Base-by-base conservation (phyloP, 108 stramenopile genomes). In the Pseudonitzschia multistriata region DNA sequence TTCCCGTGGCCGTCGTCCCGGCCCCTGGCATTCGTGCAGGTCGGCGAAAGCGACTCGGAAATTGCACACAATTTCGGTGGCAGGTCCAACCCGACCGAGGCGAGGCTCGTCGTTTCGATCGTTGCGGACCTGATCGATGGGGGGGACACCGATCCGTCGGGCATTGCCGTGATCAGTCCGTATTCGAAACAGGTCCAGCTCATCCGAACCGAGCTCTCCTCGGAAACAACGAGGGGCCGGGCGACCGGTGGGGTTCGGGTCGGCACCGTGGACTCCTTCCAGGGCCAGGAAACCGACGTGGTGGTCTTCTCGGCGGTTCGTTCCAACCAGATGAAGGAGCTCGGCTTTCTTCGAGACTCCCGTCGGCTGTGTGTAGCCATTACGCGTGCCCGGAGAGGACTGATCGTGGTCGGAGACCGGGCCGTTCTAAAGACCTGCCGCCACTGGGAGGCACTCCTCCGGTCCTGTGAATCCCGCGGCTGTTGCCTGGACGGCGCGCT, bases 281-380 rank as follows among this genome's bases (percentile, higher is more conserved):
- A 90, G 52, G 89, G 89, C 0, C 86, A 88, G 78, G 89, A 90
- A 62, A 81, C 72, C 2, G 85, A 90, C n/a, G n/a, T 88, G 2
- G 86, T 90, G 2, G 34, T 90, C 13, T 81, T 88, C 50, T 86
- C 86, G 4, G 79, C 82, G 3, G 85, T 84, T 7, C 73, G 91
- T 21, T 83, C 85, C 0, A 85, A 85, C 67, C 40, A 54, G 22
- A 21, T 83, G 17, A 71, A 78, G 35, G 85, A 85, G 31, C 55
- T 96, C 29, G 94, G 96, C 5, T 96, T 96, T 52, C 55, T 96
- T 17, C 70, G 88, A 3, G 96, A 96, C 63, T 42, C 71, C 28
- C 67, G 93, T 33, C 77, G 96, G 30, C 66, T 96, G 30, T 90
- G 90, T 69, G 96, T 96, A 5, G 96, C 93, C 2, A 73, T 96